phyloP scores from a whole-genome alignment of 2,329 filamentous ascomycete species.

The Stagonosporopsis cucurbitacearum region DNA sequence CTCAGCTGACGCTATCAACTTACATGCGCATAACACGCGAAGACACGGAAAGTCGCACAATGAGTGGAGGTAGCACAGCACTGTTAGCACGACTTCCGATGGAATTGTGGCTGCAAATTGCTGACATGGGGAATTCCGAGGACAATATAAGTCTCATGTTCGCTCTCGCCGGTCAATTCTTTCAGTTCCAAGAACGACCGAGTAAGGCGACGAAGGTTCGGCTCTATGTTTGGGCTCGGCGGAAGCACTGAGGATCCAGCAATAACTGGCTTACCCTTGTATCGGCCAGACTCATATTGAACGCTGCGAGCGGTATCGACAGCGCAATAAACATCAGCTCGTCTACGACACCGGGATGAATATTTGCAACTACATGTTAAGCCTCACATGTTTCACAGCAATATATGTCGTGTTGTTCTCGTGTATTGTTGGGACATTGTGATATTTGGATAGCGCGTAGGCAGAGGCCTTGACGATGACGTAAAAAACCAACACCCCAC shows the following conservation, averaged over 20 bases:
- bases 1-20: slow-evolving; percentile 35
- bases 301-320: not conserved
- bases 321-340: not conserved
- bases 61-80: not conserved
- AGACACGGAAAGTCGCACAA: not conserved
- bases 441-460: not conserved
- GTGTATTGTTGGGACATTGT: not conserved
- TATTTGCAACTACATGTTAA: not conserved
- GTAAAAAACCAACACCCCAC: slow-evolving; percentile 14
- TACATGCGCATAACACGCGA: slow-evolving; percentile 33
- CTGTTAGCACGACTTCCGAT: slow-evolving; percentile 40
- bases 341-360: not conserved
- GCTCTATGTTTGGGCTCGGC: slow-evolving; percentile 27
- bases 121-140: slow-evolving; percentile 45
- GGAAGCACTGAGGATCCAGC: slow-evolving; percentile 10
- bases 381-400: not conserved
- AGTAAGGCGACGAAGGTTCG: slow-evolving; percentile 21
- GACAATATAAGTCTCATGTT: slow-evolving; percentile 51
- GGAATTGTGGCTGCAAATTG: slow-evolving; percentile 52
- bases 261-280: not conserved
- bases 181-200: slow-evolving; percentile 16
- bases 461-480: slow-evolving; percentile 6
- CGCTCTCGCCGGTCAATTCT: slow-evolving; percentile 31
- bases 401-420: not conserved
- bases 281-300: not conserved